phyloP scores from a whole-genome alignment of 116 monocot species.

The Cymodocea nodosa region DNA sequence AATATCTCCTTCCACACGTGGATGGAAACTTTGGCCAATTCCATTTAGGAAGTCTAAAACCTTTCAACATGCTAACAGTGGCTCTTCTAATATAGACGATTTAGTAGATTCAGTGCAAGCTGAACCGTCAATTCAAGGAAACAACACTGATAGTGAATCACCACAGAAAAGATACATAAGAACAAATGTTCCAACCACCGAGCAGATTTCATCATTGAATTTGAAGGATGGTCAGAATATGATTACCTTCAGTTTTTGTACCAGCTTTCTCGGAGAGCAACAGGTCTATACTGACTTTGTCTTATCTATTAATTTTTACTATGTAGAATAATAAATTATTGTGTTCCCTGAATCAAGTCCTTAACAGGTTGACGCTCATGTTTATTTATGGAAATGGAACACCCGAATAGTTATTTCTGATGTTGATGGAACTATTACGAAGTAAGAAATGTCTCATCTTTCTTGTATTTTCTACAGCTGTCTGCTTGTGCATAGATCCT shows the following conservation, averaged over 20 bases:
- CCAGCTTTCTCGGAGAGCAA: slow-evolving; percentile 76
- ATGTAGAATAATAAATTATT: background rate
- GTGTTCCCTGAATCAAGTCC: slow-evolving; percentile 5
- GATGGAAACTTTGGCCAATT: slow-evolving; percentile 90
- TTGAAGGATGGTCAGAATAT: slow-evolving; percentile 78
- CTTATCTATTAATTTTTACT: background rate
- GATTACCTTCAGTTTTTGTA: slow-evolving; percentile 72
- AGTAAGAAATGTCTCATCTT: slow-evolving; percentile 23
- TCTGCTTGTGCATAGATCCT: too few species aligned
- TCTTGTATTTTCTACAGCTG: background rate
- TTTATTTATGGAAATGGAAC: slow-evolving; percentile 96
- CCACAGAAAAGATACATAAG: slow-evolving; percentile 49
- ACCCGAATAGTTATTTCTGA: slow-evolving; percentile 94
- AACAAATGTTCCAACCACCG: slow-evolving; percentile 78
- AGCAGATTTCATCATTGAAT: slow-evolving; percentile 71
- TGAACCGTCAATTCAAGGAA: slow-evolving; percentile 19
- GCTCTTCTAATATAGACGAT: slow-evolving; percentile 45
- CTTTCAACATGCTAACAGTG: slow-evolving; percentile 41
- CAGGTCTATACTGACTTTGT: slow-evolving; percentile 58
- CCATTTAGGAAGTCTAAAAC: slow-evolving; percentile 60
- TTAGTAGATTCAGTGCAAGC: slow-evolving; percentile 43
- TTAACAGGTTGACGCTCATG: slow-evolving; percentile 78
- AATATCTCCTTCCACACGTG: slow-evolving; percentile 29
- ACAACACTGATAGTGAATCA: slow-evolving; percentile 17
- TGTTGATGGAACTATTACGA: slow-evolving; percentile 99